A percentile compares a stretch with the other conserved stretches of the same genome.
These are phyloP conservation scores for Stagonosporopsis cucurbitacearum DNA, from an alignment of 2,329 filamentous ascomycete species.

Conservation along the genomic window DNA sequence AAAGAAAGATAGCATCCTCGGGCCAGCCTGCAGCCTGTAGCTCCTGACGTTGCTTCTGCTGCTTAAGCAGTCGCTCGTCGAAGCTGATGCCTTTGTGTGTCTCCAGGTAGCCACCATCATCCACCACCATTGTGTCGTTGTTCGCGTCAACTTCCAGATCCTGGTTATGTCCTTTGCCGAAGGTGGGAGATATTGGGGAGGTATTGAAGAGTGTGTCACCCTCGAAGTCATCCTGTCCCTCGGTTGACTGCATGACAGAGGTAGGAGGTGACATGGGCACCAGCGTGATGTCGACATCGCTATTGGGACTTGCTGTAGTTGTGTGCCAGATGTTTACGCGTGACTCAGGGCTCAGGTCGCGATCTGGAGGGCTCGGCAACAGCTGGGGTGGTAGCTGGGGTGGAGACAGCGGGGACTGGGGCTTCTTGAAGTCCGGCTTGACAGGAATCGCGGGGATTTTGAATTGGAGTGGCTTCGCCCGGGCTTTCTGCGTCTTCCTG, in stretches of 20 bases:
- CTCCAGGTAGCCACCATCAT: constrained; percentile 40
- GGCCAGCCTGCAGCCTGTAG: constrained; percentile 57
- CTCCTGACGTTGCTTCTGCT: constrained; percentile 26
- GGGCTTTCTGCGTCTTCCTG: constrained; percentile 47
- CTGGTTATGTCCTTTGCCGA: constrained; percentile 18
- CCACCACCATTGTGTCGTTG: constrained; percentile 45
- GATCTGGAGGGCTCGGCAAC: constrained; percentile 11
- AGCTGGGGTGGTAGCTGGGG: background rate
- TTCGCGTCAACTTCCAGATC: constrained; percentile 44
- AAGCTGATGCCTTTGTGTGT: constrained; percentile 33
- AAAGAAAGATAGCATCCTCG: constrained; percentile 59
- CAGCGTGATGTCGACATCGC: constrained; percentile 31
- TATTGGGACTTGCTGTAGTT: constrained; percentile 29
- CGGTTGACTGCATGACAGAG: constrained; percentile 23
- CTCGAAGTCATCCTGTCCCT: constrained; percentile 30
- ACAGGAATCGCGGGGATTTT: constrained; percentile 39
- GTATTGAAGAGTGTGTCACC: constrained; percentile 37
- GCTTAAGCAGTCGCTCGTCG: constrained; percentile 28
- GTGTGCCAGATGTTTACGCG: constrained; percentile 33
- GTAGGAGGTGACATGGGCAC: constrained; percentile 42
- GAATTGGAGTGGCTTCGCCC: constrained; percentile 48
- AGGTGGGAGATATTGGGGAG: constrained; percentile 8
- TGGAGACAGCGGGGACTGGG: background rate
- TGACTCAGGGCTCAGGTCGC: constrained; percentile 46
- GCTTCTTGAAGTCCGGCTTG: constrained; percentile 9